A percentile compares a stretch with the other conserved stretches of the same genome.
Evolutionary conservation across 805 yeast species (phyloP).

Genomic region (Clavispora carvajalis): DNA sequence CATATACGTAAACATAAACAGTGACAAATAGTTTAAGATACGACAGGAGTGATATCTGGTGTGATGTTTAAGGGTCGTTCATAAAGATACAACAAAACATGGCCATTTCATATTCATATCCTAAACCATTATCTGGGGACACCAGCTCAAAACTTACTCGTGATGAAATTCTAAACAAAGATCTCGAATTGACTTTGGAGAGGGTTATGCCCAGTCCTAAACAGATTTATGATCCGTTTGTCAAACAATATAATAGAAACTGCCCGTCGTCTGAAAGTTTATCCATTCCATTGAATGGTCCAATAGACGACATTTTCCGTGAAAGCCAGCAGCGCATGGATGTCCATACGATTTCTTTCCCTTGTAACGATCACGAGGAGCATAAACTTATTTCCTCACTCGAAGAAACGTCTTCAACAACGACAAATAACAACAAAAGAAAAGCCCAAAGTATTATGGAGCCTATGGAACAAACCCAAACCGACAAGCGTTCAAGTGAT

Average conservation of each 20-base stretch:
- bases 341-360: conserved; percentile 14
- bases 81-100: background rate
- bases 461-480: background rate
- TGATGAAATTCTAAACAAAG: background rate
- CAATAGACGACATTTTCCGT: conserved; percentile 18
- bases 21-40: too few relatives aligned
- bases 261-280: conserved; percentile 6
- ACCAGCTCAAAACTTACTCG: background rate
- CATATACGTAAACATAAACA: conserved; percentile 4
- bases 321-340: conserved; percentile 14
- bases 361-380: conserved; percentile 6
- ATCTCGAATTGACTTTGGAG: conserved; percentile 6
- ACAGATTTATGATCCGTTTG: conserved; percentile 8
- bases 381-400: background rate
- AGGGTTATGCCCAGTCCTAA: background rate
- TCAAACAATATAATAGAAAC: conserved; percentile 6
- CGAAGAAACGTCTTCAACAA: background rate
- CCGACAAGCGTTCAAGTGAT: background rate
- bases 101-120: background rate
- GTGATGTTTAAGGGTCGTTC: too few relatives aligned
- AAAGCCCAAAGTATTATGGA: background rate
- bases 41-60: too few relatives aligned
- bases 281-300: conserved; percentile 11
- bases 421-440: background rate
- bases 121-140: background rate